Conservation (phyloP, 2,329 filamentous ascomycete genomes). For the Sarocladium kiliense region DNA sequence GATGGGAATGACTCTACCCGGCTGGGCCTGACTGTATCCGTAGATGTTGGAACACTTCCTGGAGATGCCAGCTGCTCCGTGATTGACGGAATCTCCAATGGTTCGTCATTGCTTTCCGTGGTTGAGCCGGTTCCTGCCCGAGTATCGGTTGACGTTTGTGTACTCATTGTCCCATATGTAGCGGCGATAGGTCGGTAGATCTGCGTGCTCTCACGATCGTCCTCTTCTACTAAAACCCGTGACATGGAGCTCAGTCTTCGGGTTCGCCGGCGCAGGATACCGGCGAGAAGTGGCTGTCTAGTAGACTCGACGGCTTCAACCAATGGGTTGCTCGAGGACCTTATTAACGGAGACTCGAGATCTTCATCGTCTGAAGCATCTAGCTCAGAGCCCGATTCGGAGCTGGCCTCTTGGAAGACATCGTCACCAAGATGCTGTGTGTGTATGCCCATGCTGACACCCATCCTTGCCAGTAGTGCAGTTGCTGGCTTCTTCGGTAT, state of each 20-base stretch:
- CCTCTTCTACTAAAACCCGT: not conserved
- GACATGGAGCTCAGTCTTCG: not conserved
- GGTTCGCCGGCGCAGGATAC: not conserved
- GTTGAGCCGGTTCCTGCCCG: not conserved
- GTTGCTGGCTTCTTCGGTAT: conserved; percentile 57
- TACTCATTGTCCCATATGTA: not conserved
- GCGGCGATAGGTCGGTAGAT: not conserved
- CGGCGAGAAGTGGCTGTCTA: conserved; percentile 18
- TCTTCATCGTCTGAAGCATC: conserved; percentile 26
- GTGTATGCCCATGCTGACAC: conserved; percentile 67
- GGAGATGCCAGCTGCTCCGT: conserved; percentile 3
- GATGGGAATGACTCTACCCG: conserved; percentile 2
- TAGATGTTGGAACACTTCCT: not conserved
- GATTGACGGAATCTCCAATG: not conserved
- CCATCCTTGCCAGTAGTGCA: conserved; percentile 47
- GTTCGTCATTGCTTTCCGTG: too few relatives aligned
- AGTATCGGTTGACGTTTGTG: not conserved
- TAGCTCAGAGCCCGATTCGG: conserved; percentile 24
- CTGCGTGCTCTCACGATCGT: conserved; percentile 1
- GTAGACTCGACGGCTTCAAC: conserved; percentile 12
- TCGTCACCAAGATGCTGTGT: conserved; percentile 66
- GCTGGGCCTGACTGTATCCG: not conserved
- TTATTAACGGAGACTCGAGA: conserved; percentile 8
- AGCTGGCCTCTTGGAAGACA: conserved; percentile 41
- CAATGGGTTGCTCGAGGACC: not conserved